phyloP scores from a whole-genome alignment of 192 early-diverging fungal genomes.

The Phlyctochytrium arcticum region DNA sequence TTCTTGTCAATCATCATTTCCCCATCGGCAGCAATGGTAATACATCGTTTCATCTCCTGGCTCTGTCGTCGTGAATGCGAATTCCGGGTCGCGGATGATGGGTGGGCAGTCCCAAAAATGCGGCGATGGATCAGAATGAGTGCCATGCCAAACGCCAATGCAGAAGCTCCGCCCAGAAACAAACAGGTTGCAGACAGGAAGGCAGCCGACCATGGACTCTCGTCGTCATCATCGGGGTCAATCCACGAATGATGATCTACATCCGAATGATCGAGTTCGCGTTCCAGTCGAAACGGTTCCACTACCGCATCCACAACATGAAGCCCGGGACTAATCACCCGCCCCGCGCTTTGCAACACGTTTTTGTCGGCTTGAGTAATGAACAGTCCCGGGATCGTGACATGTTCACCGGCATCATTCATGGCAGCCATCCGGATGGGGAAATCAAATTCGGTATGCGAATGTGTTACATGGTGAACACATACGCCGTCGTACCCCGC shows the following conservation, averaged over 20 bases:
- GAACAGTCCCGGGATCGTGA: conserved; percentile 31
- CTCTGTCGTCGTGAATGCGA: too few species aligned
- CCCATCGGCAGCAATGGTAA: neutral
- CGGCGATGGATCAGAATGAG: conserved; percentile 15
- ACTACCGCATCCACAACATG: neutral
- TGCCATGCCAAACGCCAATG: conserved; percentile 9
- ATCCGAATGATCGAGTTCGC: neutral
- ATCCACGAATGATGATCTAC: neutral
- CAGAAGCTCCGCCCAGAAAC: conserved; percentile 4
- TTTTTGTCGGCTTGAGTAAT: conserved; percentile 21
- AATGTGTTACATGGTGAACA: conserved; percentile 28
- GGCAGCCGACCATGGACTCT: conserved; percentile 4
- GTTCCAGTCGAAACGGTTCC: neutral
- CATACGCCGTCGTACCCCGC: conserved; percentile 41
- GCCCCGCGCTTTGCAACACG: conserved; percentile 2
- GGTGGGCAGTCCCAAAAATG: neutral
- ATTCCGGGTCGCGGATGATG: neutral
- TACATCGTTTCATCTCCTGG: neutral
- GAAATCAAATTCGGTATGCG: conserved; percentile 8
- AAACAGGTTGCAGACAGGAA: conserved; percentile 4
- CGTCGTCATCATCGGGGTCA: conserved; percentile 6
- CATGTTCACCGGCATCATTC: neutral
- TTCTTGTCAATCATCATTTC: conserved; percentile 25
- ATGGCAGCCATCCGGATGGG: conserved; percentile 32
- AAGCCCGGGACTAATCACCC: neutral